Evolutionary conservation across 1,139 yeast species (phyloP), one percentile per base, ranked within the genome.

Genomic region (Magnusiomyces tetraspermus): DNA sequence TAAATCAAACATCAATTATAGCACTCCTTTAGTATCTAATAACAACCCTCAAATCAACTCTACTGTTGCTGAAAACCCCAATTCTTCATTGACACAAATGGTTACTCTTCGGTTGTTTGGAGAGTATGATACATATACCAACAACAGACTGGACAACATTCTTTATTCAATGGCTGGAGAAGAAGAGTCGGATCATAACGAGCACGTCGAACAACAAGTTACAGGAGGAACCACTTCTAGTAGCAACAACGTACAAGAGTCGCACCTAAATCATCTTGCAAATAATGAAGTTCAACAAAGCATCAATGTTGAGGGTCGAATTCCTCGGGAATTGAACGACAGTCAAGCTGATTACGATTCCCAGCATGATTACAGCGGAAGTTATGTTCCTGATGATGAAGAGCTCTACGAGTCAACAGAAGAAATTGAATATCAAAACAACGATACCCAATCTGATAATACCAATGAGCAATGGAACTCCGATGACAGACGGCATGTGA

Each of bases 81-180:
- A 42, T 11, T 33, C 28, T 15, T 42, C 46, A 8, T 48, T 48
- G 15, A 33, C 38, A 13, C n/a, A 15, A 33, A 41, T 31, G 36
- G 49, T 54, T 15, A 37, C 48, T 24, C 51, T 53, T 1, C 51
- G 51, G 30, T 51, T 53, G 15, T 53, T 53, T 23, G 46, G 42
- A 17, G 46, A 45, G 10, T 49, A 53, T 33, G 56, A 53, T 33
- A 51, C 56, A 6, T 53, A 50, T 42, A 53, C 56, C 4, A 49
- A 53, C 28, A 37, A 42, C 13, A 33, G 49, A 24, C 31, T 53
- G 17, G 56, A 51, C 19, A 49, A 49, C 40, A 19, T 53, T 2
- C 46, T 53, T 21, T 52, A 51, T 13, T 40, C 44, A 1, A 15
- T 53, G 44, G 52, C 31, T 22, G 24, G 22, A 43, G 22, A 33